Evolutionary conservation across 768 basidiomycete genomes (phyloP).

Genomic region (Cystofilobasidium ferigula): DNA sequence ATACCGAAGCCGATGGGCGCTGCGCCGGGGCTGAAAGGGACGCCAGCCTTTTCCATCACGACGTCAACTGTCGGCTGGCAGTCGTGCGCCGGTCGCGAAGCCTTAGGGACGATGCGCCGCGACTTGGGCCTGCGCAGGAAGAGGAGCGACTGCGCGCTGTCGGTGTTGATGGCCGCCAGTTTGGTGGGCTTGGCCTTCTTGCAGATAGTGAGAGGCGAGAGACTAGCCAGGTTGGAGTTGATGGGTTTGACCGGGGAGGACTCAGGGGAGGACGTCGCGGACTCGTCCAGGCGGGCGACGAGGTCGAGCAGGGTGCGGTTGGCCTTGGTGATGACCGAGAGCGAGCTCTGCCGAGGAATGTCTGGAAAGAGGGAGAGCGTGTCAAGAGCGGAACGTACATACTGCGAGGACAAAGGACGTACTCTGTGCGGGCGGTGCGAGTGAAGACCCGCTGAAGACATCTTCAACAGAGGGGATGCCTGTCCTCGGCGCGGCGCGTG

Average conservation of each 20-base stretch:
- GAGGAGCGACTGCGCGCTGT: conserved; percentile 3
- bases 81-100: background rate
- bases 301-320: conserved; percentile 18
- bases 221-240: background rate
- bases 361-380: background rate
- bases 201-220: background rate
- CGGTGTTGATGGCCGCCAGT: background rate
- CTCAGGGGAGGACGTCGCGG: background rate
- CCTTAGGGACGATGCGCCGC: conserved; percentile 10
- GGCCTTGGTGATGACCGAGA: conserved; percentile 16
- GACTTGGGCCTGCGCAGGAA: conserved; percentile 2
- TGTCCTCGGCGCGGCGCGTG: background rate
- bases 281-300: conserved; percentile 13
- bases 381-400: background rate
- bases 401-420: background rate
- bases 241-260: conserved; percentile 1
- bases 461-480: background rate
- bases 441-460: too few species aligned
- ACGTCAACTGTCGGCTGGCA: background rate
- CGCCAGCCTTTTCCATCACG: conserved; percentile 2
- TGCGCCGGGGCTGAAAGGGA: background rate
- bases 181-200: background rate
- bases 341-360: background rate
- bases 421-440: background rate
- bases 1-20: conserved; percentile 2